Evolutionary conservation across 1,284 basidiomycete species (phyloP), one percentile per base, ranked within the genome.

Genomic region (Pseudozyma sp.): DNA sequence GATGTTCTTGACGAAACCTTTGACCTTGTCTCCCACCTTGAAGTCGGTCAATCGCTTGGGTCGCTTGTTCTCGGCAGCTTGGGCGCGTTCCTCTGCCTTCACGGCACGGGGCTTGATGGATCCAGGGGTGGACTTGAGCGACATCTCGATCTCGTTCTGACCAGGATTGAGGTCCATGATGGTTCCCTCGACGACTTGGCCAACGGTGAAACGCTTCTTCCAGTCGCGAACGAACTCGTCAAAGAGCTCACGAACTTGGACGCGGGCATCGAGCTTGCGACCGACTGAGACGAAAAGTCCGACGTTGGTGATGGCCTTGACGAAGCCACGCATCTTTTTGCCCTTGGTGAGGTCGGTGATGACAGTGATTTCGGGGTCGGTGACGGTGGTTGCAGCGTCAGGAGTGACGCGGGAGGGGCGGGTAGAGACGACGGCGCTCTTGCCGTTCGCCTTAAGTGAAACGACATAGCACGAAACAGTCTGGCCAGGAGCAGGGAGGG

Each of bases 211-310:
- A 5, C 88, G 89, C 39, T 88, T 86, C 86, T 95, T 92, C 95
- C 96, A 99, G 57, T 98, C 95, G 86, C 97, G 96, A 91, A 85
- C 95, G 92, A 84, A 96, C 93, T 36, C 76, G 66, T 85, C 83
- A 38, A 83, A 82, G 13, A 97, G 88, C 86, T 97, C 94, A 84
- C 90, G 92, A 84, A 98, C 98, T 86, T 96, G 94, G 25, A 98
- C 91, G 21, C 96, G 90, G 57, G 92, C 95, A 80, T 94, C 93
- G 38, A 97, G 87, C 52, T 89, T 89, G 52, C 92, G 89, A 16
- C 93, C 94, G 21, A 99, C 86, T 43, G 90, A 90, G 5, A 99
- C 93, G 81, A 97, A 98, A n/a, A 99, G 85, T 14, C 96, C 96
- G 25, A 78, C 73, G 53, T 94, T 91, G 19, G 91, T 89, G 48